A percentile compares a stretch with the other conserved stretches of the same genome.
Evolutionary conservation across 306 rosid genomes (phyloP).

Genomic region (Datisca glomerata): DNA sequence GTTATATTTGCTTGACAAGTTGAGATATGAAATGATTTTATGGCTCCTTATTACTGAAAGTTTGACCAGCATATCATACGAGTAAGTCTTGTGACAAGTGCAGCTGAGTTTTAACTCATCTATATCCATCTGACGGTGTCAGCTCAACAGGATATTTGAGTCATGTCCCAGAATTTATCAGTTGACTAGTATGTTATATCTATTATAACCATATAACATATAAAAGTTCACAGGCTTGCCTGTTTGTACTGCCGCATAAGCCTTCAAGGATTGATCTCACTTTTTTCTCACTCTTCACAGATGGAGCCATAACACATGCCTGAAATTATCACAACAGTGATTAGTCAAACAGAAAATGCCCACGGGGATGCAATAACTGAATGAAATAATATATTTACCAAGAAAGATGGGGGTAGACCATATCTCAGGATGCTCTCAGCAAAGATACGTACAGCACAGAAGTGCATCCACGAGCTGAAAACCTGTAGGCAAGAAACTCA

Average conservation of each 20-base stretch:
- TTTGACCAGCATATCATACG: too few species aligned
- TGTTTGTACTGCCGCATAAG: slow-evolving; percentile 56
- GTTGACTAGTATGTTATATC: too few species aligned
- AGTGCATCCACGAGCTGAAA: slow-evolving; percentile 97
- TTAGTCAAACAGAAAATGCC: slow-evolving; percentile 9
- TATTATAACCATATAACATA: too few species aligned
- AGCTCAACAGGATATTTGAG: too few species aligned
- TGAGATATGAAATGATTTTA: too few species aligned
- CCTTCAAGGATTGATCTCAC: slow-evolving; percentile 79
- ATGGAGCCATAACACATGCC: slow-evolving; percentile 84
- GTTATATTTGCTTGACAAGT: too few species aligned
- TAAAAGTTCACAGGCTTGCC: too few species aligned
- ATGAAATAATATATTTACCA: slow-evolving; percentile 35
- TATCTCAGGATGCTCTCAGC: slow-evolving; percentile 93
- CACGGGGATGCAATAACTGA: slow-evolving; percentile 4
- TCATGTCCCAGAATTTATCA: too few species aligned
- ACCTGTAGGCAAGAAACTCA: slow-evolving; percentile 52
- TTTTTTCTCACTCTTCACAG: slow-evolving; percentile 68
- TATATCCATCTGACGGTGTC: too few species aligned
- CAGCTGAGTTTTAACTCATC: too few species aligned
- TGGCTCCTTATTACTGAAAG: too few species aligned
- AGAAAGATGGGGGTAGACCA: slow-evolving; percentile 82
- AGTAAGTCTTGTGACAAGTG: too few species aligned
- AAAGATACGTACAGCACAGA: slow-evolving; percentile 69
- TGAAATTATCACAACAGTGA: slow-evolving; percentile 25